Evolutionary conservation across 352 stramenopile species (phyloP), one percentile per base, ranked within the genome.

Genomic region (Phytophthora foliorum): DNA sequence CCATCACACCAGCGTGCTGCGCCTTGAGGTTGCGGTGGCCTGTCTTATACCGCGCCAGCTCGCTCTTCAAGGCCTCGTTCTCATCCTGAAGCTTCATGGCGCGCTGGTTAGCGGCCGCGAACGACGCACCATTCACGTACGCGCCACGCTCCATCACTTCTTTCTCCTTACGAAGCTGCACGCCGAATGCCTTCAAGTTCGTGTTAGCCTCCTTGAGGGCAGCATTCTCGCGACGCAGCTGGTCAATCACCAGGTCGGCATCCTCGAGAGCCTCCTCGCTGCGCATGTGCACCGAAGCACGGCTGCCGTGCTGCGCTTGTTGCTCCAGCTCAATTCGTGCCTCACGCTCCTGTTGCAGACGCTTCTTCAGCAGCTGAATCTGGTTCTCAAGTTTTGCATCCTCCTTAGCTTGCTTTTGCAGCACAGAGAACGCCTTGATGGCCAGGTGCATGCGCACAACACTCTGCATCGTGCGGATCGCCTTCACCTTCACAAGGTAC

Each of bases 351-450:
- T 98, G 89, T 54, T 97, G 78, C 38, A 99, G 72, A 42, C 97
- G 94, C 55, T 89, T 86, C 82, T 98, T 96, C 22, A 98, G 78
- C 51, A 96, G 65, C 54, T 91, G 84, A 52, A 99, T 96, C 77
- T 98, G 95, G 78, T 98, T 98, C 72, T 98, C 95, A 2, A 99
- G 77, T 80, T 99, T 99, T 34, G 94, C 94, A 66, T 98, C 93
- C 62, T 98, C 92, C 60, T 96, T 93, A 8, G 95, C 93, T 52
- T 98, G 93, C 38, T 82, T 83, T 51, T 94, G 83, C 14, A 94
- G 63, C 50, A 90, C 82, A 0, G 78, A 84, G 57, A 90, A 96
- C 10, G 82, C 80, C 34, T 89, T 89, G 52, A 93, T 68, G 8
- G 88, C 88, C 48, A 95, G 64, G 57, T 92, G 90, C 78, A 90